Conservation (phyloP, 2,329 filamentous ascomycete species). For the Rhynchosporium graminicola region DNA sequence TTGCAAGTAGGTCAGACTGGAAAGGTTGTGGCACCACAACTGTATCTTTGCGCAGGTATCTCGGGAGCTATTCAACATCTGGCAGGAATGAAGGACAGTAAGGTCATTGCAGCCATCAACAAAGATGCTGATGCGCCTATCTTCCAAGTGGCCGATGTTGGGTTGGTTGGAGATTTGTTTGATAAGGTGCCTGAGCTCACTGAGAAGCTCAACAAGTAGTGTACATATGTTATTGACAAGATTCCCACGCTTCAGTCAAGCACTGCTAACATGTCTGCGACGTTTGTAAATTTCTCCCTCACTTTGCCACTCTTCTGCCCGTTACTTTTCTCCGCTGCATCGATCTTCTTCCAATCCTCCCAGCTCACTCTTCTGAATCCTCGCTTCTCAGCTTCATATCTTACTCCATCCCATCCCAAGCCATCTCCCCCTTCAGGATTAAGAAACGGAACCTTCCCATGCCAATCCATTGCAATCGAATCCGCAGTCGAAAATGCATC, state of each 20-base stretch:
- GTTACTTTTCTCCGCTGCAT: slow-evolving; percentile 69
- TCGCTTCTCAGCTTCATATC: slow-evolving; percentile 55
- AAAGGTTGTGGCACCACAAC: slow-evolving; percentile 94
- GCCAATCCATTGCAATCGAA: slow-evolving; percentile 79
- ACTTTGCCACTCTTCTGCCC: slow-evolving; percentile 72
- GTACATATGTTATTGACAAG: slow-evolving; percentile 31
- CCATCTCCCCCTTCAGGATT: slow-evolving; percentile 46
- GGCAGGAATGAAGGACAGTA: slow-evolving; percentile 99
- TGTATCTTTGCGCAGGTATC: slow-evolving; percentile 95
- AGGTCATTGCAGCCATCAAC: slow-evolving; percentile 98
- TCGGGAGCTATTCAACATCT: slow-evolving; percentile 97
- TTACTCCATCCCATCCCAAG: slow-evolving; percentile 77
- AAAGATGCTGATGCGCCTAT: slow-evolving; percentile 97
- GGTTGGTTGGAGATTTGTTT: slow-evolving; percentile 92
- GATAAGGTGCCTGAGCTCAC: slow-evolving; percentile 95
- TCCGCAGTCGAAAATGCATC: slow-evolving; percentile 92
- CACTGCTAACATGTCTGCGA: slow-evolving; percentile 58
- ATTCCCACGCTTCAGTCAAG: slow-evolving; percentile 43
- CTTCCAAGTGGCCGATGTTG: slow-evolving; percentile 96
- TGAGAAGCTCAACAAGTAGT: slow-evolving; percentile 71
- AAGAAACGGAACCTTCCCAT: slow-evolving; percentile 48
- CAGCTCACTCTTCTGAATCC: slow-evolving; percentile 70
- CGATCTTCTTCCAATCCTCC: slow-evolving; percentile 85
- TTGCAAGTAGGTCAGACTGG: slow-evolving; percentile 97
- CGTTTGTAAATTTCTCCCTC: slow-evolving; percentile 68